These are phyloP conservation scores for Didymella segeticola DNA, from an alignment of 2,329 filamentous ascomycete species.

Conservation along the genomic window DNA sequence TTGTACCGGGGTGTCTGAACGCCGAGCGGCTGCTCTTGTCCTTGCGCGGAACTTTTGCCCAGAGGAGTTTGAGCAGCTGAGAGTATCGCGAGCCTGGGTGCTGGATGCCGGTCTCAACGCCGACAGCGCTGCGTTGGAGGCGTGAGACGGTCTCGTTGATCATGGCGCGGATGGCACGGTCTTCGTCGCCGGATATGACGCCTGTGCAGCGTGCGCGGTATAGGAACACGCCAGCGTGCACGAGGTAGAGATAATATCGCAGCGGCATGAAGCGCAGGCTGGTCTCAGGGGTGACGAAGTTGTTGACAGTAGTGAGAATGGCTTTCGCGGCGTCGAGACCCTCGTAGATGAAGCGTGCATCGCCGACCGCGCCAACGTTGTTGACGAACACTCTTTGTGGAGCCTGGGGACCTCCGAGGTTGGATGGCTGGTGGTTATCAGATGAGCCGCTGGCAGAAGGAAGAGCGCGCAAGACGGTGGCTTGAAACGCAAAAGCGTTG, in stretches of 20 bases:
- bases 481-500: conserved; percentile 78
- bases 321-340: conserved; percentile 58
- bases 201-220: conserved; percentile 57
- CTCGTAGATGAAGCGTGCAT: conserved; percentile 59
- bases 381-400: conserved; percentile 56
- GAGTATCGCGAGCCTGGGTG: conserved; percentile 57
- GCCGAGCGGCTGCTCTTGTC: conserved; percentile 34
- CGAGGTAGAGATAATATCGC: conserved; percentile 57
- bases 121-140: conserved; percentile 53
- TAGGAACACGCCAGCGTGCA: conserved; percentile 58
- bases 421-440: conserved; percentile 1
- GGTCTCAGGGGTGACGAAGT: conserved; percentile 57
- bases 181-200: conserved; percentile 56
- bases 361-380: conserved; percentile 57
- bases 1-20: conserved; percentile 43
- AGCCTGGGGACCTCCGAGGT: conserved; percentile 1
- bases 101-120: conserved; percentile 46
- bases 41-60: conserved; percentile 54
- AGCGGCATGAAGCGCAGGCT: conserved; percentile 57
- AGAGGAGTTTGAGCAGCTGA: conserved; percentile 55
- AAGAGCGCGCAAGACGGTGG: conserved; percentile 62
- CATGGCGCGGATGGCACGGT: conserved; percentile 55
- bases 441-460: conserved; percentile 35
- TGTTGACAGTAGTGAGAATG: conserved; percentile 58
- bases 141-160: conserved; percentile 55